Evolutionary conservation across 1,284 basidiomycete genomes (phyloP).

Genomic region (Lignosus rhinocerotis): DNA sequence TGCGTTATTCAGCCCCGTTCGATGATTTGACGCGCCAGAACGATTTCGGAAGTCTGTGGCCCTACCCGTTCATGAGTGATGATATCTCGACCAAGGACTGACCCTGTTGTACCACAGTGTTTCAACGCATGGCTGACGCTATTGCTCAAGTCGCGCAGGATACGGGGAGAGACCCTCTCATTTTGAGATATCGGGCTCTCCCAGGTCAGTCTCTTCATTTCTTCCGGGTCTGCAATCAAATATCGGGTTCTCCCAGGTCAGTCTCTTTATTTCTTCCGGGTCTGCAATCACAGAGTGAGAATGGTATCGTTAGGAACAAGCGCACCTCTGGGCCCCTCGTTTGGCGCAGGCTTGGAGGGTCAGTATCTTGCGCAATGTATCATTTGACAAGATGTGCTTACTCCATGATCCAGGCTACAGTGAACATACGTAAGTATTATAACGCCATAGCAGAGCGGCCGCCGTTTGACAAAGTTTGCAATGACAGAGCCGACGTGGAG

Average conservation of each 20-base stretch:
- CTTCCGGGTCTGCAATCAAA: conserved; percentile 14
- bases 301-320: neutral
- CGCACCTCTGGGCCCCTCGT: neutral
- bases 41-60: conserved; percentile 46
- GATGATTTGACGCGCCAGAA: conserved; percentile 46
- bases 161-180: conserved; percentile 41
- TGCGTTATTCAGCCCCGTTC: conserved; percentile 41
- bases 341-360: neutral
- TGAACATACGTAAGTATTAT: conserved; percentile 32
- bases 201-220: neutral
- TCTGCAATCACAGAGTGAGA: neutral
- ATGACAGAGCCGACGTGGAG: conserved; percentile 34
- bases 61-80: neutral
- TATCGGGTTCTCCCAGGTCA: conserved; percentile 37
- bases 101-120: conserved; percentile 38
- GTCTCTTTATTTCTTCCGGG: too few species aligned
- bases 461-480: too few species aligned
- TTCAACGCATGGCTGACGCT: conserved; percentile 47
- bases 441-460: too few species aligned
- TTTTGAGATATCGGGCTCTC: conserved; percentile 49
- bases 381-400: too few species aligned
- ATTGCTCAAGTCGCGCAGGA: conserved; percentile 41
- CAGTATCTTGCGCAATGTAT: neutral
- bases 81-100: neutral
- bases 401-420: conserved; percentile 22